Base-by-base conservation (phyloP, 2,329 filamentous ascomycete species). In the Aspergillus sp. region DNA sequence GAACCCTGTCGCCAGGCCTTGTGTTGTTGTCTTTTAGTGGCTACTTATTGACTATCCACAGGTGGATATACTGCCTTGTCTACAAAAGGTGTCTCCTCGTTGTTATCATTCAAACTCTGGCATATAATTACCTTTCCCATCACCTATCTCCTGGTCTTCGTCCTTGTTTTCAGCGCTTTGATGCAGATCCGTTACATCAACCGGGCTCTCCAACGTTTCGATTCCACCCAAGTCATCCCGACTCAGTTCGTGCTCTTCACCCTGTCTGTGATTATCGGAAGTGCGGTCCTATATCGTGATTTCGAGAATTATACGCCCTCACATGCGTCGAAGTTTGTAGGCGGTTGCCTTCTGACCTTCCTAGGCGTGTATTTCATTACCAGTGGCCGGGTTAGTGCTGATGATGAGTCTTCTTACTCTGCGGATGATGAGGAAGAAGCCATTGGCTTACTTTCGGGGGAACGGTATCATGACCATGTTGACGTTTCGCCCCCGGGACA, bases 131-230 rank as follows among this genome's bases (percentile, higher is more conserved):
- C 89, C 0, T 97, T 91, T 31, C 90, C 91, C 0, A 85, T 98
- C 48, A 94, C 90, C 13, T 98, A 97, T 61, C 79, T 83, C 1
- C 78, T 98, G n/a, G 66, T 93, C 7, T 72, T 86, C 40, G 77
- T 97, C 39, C 77, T 98, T 27, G 75, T 93, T 12, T 78, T 74
- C 37, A 97, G 91, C 1, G 93, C 93, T 6, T 74, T 98, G 47
- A 90, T 97, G 86, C 93, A 98, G 69, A 91, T 98, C 56, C 91
- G 89, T 62, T 98, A 97, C 62, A 80, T 98, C 63, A 98, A 97
- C 70, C 87, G 81, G 40, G 84, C 85, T 1, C 74, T 98, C 41
- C 90, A 96, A 64, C 83, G 88, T 37, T 98, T 97, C 71, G 89
- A 96, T 66, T 95, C 93, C 6, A 98, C 93, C 0, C 90, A 96